Evolutionary conservation across 345 rosid genomes (phyloP).

Genomic region (Clausena lansium): DNA sequence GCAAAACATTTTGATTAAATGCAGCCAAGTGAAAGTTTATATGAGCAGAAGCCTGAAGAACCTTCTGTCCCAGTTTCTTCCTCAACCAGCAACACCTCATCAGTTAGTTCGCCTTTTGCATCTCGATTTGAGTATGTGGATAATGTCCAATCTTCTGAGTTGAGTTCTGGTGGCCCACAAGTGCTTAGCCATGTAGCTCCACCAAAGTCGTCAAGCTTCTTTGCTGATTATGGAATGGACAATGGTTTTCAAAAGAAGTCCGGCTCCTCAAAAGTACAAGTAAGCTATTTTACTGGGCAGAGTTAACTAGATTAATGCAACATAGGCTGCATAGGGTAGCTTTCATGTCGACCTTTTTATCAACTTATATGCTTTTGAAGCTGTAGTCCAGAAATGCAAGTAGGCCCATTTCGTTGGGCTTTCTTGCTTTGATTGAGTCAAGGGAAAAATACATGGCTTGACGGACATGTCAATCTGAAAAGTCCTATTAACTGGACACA

Average conservation of each 20-base stretch:
- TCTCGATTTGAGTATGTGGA: slow-evolving; percentile 95
- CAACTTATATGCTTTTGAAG: background rate
- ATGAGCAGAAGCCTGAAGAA: slow-evolving; percentile 98
- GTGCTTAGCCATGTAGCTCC: slow-evolving; percentile 88
- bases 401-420: background rate
- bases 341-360: background rate
- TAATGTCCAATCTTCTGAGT: slow-evolving; percentile 51
- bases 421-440: background rate
- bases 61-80: slow-evolving; percentile 58
- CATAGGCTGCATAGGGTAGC: background rate
- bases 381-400: background rate
- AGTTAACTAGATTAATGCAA: background rate
- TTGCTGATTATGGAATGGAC: slow-evolving; percentile 91
- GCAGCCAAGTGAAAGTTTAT: slow-evolving; percentile 81
- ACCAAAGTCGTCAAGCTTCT: slow-evolving; percentile 87
- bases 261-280: slow-evolving; percentile 68
- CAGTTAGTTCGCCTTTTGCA: slow-evolving; percentile 55
- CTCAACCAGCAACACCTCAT: slow-evolving; percentile 40
- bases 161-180: slow-evolving; percentile 57
- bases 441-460: background rate
- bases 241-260: slow-evolving; percentile 66
- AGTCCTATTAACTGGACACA: background rate
- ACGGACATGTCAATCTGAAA: background rate
- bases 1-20: slow-evolving; percentile 12
- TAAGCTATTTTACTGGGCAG: slow-evolving; percentile 22